Conservation (phyloP, 345 rosid species). For the Salix brachista region DNA sequence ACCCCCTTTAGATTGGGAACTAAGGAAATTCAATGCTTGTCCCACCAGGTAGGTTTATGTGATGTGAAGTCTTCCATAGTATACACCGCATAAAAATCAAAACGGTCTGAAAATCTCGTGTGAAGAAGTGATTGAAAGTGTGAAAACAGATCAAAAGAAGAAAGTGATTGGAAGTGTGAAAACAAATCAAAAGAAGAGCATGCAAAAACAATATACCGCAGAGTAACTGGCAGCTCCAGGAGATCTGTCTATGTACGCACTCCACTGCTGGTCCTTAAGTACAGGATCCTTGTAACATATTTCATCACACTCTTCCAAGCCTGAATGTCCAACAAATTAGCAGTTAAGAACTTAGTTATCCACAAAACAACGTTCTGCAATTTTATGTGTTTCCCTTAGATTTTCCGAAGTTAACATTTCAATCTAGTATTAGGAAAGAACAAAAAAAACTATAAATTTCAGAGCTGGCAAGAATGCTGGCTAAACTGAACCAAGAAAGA, state of each 20-base stretch:
- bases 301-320: constrained; percentile 71
- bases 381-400: neutral
- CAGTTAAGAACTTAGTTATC: constrained; percentile 2
- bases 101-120: neutral
- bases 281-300: constrained; percentile 98
- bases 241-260: constrained; percentile 85
- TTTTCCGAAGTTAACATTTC: neutral
- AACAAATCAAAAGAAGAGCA: neutral
- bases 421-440: neutral
- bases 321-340: constrained; percentile 38
- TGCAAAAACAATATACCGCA: constrained; percentile 41
- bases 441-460: too few relatives aligned
- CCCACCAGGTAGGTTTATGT: neutral
- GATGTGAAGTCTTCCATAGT: neutral
- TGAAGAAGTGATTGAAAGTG: neutral
- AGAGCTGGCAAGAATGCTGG: neutral
- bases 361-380: neutral
- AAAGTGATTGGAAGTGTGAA: neutral
- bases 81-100: neutral
- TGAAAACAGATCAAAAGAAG: neutral
- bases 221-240: constrained; percentile 82
- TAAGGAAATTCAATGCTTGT: neutral
- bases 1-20: neutral
- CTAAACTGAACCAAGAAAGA: neutral
- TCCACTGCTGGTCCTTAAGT: constrained; percentile 84